A percentile compares a stretch with the other conserved stretches of the same genome.
These are phyloP conservation scores for Eragrostis nindensis DNA, from an alignment of 176 grass and related monocot genomes.

Conservation along the genomic window DNA sequence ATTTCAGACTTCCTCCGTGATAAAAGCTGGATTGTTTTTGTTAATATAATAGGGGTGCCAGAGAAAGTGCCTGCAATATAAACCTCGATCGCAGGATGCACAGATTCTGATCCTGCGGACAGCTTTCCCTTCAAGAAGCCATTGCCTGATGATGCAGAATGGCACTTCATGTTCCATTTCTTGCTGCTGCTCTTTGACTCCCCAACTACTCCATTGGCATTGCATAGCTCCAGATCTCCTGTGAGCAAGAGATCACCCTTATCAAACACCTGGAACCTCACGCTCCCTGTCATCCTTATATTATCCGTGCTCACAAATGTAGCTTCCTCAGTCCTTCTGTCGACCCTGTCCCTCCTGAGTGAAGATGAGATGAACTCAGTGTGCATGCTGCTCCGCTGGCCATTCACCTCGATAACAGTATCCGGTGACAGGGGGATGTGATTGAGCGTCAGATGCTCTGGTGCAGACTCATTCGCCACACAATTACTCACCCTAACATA, in stretches of 20 bases:
- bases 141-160: slow-evolving; percentile 44
- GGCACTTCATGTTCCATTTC: slow-evolving; percentile 87
- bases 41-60: slow-evolving; percentile 84
- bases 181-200: slow-evolving; percentile 60
- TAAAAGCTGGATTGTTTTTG: slow-evolving; percentile 74
- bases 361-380: slow-evolving; percentile 75
- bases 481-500: slow-evolving; percentile 85
- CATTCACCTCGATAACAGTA: slow-evolving; percentile 90
- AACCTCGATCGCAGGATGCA: slow-evolving; percentile 72
- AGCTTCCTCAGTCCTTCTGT: slow-evolving; percentile 84
- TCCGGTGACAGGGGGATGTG: slow-evolving; percentile 80
- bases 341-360: slow-evolving; percentile 82
- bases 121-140: slow-evolving; percentile 72
- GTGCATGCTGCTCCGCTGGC: slow-evolving; percentile 81
- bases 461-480: slow-evolving; percentile 65
- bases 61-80: slow-evolving; percentile 86
- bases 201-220: slow-evolving; percentile 54
- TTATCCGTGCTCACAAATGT: slow-evolving; percentile 90
- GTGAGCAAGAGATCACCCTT: slow-evolving; percentile 76
- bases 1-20: slow-evolving; percentile 73
- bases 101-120: slow-evolving; percentile 42
- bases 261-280: slow-evolving; percentile 87
- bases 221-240: slow-evolving; percentile 70
- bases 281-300: slow-evolving; percentile 90
- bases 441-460: slow-evolving; percentile 70